Evolutionary conservation across 2,329 filamentous ascomycete species (phyloP).

Genomic region (Penicillium occitanis): DNA sequence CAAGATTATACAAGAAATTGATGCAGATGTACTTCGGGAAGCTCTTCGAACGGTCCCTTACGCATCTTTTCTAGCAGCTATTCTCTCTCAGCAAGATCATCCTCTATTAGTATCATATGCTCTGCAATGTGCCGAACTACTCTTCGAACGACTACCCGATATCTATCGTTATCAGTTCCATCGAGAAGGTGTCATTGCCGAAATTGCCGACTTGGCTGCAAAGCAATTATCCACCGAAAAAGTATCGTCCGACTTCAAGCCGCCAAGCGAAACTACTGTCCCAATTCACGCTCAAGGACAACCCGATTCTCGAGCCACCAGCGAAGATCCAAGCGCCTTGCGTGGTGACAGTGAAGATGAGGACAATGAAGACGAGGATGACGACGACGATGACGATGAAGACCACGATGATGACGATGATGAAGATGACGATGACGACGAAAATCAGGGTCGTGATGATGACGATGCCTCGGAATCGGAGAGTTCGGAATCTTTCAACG

Average conservation of each 20-base stretch:
- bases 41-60: constrained; percentile 86
- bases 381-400: constrained; percentile 29
- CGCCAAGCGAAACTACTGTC: constrained; percentile 26
- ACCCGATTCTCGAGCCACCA: constrained; percentile 18
- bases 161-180: constrained; percentile 97
- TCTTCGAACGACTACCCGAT: constrained; percentile 77
- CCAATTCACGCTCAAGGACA: constrained; percentile 23
- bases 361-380: constrained; percentile 31
- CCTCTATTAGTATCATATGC: constrained; percentile 81
- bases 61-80: constrained; percentile 91
- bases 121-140: constrained; percentile 82
- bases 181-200: constrained; percentile 89
- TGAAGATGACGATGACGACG: constrained; percentile 38
- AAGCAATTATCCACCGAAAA: constrained; percentile 33
- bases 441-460: constrained; percentile 50
- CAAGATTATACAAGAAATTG: constrained; percentile 97
- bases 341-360: constrained; percentile 35
- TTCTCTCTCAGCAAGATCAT: constrained; percentile 93
- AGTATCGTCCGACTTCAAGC: constrained; percentile 20
- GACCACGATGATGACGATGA: constrained; percentile 37
- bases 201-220: constrained; percentile 78
- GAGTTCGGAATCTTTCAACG: constrained; percentile 60
- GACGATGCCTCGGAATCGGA: constrained; percentile 64
- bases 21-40: constrained; percentile 78
- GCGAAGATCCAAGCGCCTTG: constrained; percentile 17